Evolutionary conservation across 1,284 basidiomycete species (phyloP).

Genomic region (Laetiporus sulphureus): DNA sequence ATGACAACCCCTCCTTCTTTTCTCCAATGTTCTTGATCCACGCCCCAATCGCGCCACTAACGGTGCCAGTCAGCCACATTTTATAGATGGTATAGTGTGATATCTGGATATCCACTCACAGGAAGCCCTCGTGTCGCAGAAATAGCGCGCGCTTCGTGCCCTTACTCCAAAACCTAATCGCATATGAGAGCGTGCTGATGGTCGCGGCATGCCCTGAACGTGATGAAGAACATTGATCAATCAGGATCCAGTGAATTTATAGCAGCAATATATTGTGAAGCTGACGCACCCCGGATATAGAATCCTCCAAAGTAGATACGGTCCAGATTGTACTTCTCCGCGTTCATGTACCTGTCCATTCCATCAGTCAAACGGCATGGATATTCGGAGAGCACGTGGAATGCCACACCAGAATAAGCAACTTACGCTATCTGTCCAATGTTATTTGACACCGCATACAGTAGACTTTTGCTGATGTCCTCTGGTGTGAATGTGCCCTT

Average conservation of each 20-base stretch:
- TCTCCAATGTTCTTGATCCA: conserved; percentile 88
- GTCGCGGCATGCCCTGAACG: conserved; percentile 87
- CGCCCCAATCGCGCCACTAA: conserved; percentile 84
- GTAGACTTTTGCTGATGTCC: conserved; percentile 90
- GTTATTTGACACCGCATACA: conserved; percentile 98
- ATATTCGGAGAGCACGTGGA: neutral
- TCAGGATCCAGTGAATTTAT: neutral
- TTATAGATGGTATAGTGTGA: too few species aligned
- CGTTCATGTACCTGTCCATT: conserved; percentile 97
- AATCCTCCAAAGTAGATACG: conserved; percentile 99
- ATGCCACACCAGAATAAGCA: neutral
- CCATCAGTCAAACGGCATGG: neutral
- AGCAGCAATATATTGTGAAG: conserved; percentile 3
- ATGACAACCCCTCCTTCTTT: conserved; percentile 12
- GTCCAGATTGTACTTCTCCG: conserved; percentile 96
- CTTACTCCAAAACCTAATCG: conserved; percentile 99
- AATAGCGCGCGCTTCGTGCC: conserved; percentile 96
- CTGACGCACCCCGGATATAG: conserved; percentile 86
- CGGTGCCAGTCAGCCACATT: conserved; percentile 7
- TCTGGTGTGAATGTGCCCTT: conserved; percentile 81
- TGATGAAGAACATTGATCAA: conserved; percentile 5
- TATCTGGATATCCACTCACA: conserved; percentile 49
- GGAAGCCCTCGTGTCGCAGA: conserved; percentile 95
- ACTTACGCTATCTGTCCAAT: conserved; percentile 99
- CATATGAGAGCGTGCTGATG: conserved; percentile 96